A percentile compares a stretch with the other conserved stretches of the same genome.
phyloP scores from a whole-genome alignment of 1,139 yeast species.

The Candida labiduridarum region DNA sequence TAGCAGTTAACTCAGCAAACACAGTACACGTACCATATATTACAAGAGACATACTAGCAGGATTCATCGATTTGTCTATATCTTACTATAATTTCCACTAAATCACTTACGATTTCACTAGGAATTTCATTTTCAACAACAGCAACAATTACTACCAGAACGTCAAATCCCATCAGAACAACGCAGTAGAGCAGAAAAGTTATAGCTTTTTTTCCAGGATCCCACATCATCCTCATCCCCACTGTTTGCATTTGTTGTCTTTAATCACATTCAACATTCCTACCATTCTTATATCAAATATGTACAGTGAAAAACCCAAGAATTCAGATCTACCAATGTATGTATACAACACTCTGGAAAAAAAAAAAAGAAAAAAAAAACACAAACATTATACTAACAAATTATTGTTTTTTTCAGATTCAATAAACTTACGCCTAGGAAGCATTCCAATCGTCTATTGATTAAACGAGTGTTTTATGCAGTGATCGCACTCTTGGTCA shows the following conservation, averaged over 20 bases:
- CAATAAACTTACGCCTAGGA: slow-evolving; percentile 16
- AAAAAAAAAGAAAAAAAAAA: background rate
- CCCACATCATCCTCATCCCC: background rate
- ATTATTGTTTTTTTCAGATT: slow-evolving; percentile 9
- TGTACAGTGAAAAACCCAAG: slow-evolving; percentile 31
- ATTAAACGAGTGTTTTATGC: slow-evolving; percentile 14
- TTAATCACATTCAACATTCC: background rate
- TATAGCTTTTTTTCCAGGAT: background rate
- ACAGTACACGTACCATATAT: no score
- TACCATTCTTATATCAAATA: slow-evolving; percentile 21
- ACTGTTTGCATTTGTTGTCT: slow-evolving; percentile 1
- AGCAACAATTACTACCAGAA: background rate
- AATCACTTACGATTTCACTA: no score
- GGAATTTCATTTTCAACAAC: background rate
- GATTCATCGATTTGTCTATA: no score
- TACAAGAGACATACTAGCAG: no score
- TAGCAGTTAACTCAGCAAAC: no score
- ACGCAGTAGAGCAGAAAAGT: no score
- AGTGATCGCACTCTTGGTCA: slow-evolving; percentile 11
- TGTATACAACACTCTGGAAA: slow-evolving; percentile 21
- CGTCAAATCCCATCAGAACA: no score
- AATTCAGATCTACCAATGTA: slow-evolving; percentile 52
- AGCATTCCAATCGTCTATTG: slow-evolving; percentile 15
- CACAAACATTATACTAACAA: background rate
- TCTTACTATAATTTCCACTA: no score